Percentiles rank a stretch among this genome's conserved stretches.
Evolutionary conservation across 2,329 filamentous ascomycete species (phyloP).

Genomic region (Endocalyx cinctus): DNA sequence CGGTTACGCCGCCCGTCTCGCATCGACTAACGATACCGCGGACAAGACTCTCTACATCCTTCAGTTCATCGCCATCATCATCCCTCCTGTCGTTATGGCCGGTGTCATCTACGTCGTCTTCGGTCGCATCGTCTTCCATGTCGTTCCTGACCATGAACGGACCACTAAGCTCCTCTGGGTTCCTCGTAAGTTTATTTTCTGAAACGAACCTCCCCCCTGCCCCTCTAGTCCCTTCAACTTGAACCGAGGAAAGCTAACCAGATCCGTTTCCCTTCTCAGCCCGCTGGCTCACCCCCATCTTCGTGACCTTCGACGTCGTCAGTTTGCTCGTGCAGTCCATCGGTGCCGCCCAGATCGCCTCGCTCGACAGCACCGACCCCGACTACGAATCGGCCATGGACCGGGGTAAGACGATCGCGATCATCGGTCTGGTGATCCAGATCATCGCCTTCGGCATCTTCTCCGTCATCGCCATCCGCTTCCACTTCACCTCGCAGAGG

Average conservation of each 20-base stretch:
- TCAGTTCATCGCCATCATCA: slow-evolving; percentile 33
- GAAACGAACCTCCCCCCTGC: too few relatives aligned
- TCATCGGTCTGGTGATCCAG: slow-evolving; percentile 37
- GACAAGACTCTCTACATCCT: slow-evolving; percentile 24
- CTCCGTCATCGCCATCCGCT: slow-evolving; percentile 38
- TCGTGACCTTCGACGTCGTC: slow-evolving; percentile 24
- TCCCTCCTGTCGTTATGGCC: slow-evolving; percentile 35
- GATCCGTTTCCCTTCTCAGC: slow-evolving; percentile 11
- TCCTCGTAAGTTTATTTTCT: slow-evolving; percentile 22
- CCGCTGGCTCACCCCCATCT: slow-evolving; percentile 26
- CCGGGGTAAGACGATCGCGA: slow-evolving; percentile 32
- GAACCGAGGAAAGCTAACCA: too few relatives aligned
- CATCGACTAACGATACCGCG: slow-evolving; percentile 22
- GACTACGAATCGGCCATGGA: slow-evolving; percentile 24
- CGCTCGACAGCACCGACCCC: slow-evolving; percentile 28
- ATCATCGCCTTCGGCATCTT: slow-evolving; percentile 43
- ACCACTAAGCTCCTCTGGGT: slow-evolving; percentile 33
- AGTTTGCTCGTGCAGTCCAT: slow-evolving; percentile 25
- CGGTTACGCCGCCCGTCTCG: slow-evolving; percentile 29
- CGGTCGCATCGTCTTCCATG: slow-evolving; percentile 33
- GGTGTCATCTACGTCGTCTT: slow-evolving; percentile 35
- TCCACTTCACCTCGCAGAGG: slow-evolving; percentile 39
- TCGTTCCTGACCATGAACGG: slow-evolving; percentile 28
- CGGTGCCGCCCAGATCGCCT: slow-evolving; percentile 35
- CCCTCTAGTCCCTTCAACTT: too few relatives aligned